Conservation (phyloP, 2,329 filamentous ascomycete genomes). For the Alternaria rosae region DNA sequence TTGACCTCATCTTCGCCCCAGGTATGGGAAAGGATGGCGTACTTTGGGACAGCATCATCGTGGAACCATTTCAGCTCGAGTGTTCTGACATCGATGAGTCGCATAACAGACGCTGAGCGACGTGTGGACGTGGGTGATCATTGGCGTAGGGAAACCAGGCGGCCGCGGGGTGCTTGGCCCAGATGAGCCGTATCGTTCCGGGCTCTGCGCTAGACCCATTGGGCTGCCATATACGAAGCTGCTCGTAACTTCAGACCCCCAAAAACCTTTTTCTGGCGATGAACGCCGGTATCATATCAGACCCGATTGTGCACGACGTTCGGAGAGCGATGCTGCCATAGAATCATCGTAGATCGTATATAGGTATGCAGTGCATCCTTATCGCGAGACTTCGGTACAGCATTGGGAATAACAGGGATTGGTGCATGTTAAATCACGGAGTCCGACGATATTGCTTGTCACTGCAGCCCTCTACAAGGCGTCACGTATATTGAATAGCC, state of each 20-base stretch:
- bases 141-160: conserved; percentile 1
- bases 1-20: conserved; percentile 28
- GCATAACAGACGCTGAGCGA: conserved; percentile 25
- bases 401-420: background rate
- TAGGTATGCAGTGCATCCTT: background rate
- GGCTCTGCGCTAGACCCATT: background rate
- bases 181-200: background rate
- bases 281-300: background rate
- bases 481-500: background rate
- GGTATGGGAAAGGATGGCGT: conserved; percentile 35
- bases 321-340: background rate
- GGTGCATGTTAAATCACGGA: background rate
- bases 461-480: background rate
- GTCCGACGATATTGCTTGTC: background rate
- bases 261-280: background rate
- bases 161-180: conserved; percentile 10
- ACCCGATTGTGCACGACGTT: background rate
- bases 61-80: conserved; percentile 31
- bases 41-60: conserved; percentile 28
- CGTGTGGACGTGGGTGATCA: background rate
- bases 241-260: background rate
- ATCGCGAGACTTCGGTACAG: background rate
- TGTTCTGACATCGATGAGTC: conserved; percentile 35
- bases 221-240: background rate
- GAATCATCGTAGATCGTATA: background rate